phyloP scores from a whole-genome alignment of 169 alveolate species.

The Eimeria tenella region DNA sequence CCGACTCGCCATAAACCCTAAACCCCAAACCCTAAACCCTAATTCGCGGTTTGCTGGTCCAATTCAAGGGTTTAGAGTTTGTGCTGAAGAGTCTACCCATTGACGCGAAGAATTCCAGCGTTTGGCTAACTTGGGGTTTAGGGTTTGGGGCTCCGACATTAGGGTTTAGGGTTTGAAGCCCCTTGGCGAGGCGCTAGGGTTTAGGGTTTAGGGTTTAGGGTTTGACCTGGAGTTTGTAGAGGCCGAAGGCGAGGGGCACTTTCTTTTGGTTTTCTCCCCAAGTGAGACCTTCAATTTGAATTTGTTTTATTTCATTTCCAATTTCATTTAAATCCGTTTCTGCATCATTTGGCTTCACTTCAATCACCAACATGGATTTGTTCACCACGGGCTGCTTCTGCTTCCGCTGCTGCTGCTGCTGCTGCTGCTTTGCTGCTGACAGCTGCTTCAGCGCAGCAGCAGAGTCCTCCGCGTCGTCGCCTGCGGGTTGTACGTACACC shows the following conservation, averaged over 20 bases:
- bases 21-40: too few species aligned
- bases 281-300: constrained; percentile 89
- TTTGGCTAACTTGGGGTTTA: too few species aligned
- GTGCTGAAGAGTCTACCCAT: too few species aligned
- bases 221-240: constrained; percentile 87
- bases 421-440: background rate
- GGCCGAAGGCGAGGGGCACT: constrained; percentile 91
- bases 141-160: too few species aligned
- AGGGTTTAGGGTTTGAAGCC: too few species aligned
- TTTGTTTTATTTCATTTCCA: constrained; percentile 83
- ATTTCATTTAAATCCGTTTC: constrained; percentile 90
- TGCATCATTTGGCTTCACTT: constrained; percentile 87
- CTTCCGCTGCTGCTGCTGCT: too few species aligned
- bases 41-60: too few species aligned
- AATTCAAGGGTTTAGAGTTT: too few species aligned
- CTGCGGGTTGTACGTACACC: background rate
- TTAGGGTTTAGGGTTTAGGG: too few species aligned
- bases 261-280: constrained; percentile 91
- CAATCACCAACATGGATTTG: constrained; percentile 88
- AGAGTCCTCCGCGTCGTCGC: constrained; percentile 75
- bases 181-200: too few species aligned
- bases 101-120: too few species aligned
- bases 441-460: constrained; percentile 46
- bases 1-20: too few species aligned
- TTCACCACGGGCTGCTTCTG: background rate